phyloP scores from a whole-genome alignment of 768 basidiomycete species.

The Tylopilus intermedius region DNA sequence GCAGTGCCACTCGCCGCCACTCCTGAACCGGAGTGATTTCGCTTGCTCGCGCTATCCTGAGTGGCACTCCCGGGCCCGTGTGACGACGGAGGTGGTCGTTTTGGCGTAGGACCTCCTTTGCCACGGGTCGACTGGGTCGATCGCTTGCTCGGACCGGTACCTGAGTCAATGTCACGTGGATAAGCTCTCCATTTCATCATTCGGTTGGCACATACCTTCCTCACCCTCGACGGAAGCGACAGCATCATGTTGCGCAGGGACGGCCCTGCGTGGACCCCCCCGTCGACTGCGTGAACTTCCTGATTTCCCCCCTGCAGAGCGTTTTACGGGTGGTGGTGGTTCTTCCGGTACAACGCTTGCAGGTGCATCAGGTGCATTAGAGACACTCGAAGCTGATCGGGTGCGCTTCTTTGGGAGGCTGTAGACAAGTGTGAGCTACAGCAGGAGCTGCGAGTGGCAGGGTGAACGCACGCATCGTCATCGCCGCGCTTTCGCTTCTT shows the following conservation, averaged over 20 bases:
- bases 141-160: slow-evolving; percentile 32
- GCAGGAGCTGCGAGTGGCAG: neutral
- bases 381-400: slow-evolving; percentile 67
- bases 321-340: slow-evolving; percentile 33
- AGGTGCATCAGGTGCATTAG: slow-evolving; percentile 48
- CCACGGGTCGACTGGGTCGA: slow-evolving; percentile 39
- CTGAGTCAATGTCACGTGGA: slow-evolving; percentile 37
- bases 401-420: slow-evolving; percentile 65
- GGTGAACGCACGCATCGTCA: slow-evolving; percentile 58
- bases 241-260: slow-evolving; percentile 19
- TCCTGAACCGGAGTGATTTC: slow-evolving; percentile 41
- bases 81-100: slow-evolving; percentile 28
- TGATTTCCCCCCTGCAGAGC: slow-evolving; percentile 23
- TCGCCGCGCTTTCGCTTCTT: slow-evolving; percentile 76
- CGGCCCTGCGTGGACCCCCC: slow-evolving; percentile 28
- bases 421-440: slow-evolving; percentile 12
- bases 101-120: slow-evolving; percentile 26
- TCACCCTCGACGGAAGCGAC: slow-evolving; percentile 43
- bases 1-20: slow-evolving; percentile 34
- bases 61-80: slow-evolving; percentile 28
- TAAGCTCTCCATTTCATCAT: slow-evolving; percentile 19
- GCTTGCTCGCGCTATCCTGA: slow-evolving; percentile 47
- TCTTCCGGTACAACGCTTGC: slow-evolving; percentile 38
- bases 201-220: slow-evolving; percentile 46
- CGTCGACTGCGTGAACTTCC: slow-evolving; percentile 27